Evolutionary conservation across 345 rosid genomes (phyloP).

Genomic region (Acer negundo): DNA sequence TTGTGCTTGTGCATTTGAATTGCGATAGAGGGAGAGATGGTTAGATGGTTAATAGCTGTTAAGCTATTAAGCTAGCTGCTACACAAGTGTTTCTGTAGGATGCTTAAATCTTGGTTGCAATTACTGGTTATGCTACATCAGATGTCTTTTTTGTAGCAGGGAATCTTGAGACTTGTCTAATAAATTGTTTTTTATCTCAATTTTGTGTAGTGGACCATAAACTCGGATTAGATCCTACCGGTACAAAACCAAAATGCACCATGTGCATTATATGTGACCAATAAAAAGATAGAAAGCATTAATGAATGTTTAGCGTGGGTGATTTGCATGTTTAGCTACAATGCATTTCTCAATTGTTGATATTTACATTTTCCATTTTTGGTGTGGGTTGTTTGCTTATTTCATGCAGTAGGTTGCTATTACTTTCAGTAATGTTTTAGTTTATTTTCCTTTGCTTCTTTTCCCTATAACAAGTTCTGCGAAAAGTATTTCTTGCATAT

Average conservation of each 20-base stretch:
- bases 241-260: background rate
- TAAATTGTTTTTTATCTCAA: background rate
- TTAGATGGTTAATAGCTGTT: background rate
- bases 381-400: background rate
- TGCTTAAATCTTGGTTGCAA: background rate
- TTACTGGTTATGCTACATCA: background rate
- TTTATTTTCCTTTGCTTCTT: background rate
- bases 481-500: background rate
- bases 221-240: background rate
- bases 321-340: background rate
- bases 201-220: background rate
- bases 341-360: background rate
- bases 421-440: background rate
- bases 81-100: background rate
- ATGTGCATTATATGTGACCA: background rate
- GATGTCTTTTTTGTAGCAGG: slow-evolving; percentile 5
- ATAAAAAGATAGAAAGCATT: background rate
- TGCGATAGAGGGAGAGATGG: background rate
- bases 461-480: background rate
- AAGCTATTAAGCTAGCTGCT: background rate
- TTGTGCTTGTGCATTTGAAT: slow-evolving; percentile 4
- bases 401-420: background rate
- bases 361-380: background rate
- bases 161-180: background rate
- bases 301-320: background rate